Evolutionary conservation across 495 filamentous ascomycete genomes (phyloP), one percentile per base, ranked within the genome.

Genomic region (Daldinia concentrica): DNA sequence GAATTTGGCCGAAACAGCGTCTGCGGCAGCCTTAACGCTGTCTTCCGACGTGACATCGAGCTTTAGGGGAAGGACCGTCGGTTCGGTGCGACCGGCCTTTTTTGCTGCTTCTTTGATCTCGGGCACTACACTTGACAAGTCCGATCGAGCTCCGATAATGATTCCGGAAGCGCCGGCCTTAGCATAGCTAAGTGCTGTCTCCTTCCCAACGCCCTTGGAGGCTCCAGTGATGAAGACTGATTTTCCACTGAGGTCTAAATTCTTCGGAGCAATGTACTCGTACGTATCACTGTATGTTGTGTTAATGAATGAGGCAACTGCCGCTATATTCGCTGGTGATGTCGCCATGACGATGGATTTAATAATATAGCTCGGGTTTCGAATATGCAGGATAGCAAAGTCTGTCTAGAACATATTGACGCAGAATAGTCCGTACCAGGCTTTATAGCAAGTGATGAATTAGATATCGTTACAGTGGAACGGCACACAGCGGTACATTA

Each of bases 161-260:
- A 87, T 81, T 59, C 68, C 75, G 12, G 75, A 77, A 45, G 79
- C 80, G 9, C 83, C 82, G 9, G 80, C 81, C 61, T 63, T 62
- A 26, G 84, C 83, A 69, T 81, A 85, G n/a, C 76, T 74, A 32
- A 87, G 69, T 8, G 83, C 82, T 32, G 84, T 86, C 9, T 82
- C 79, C 9, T 75, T 83, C 37, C 87, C 87, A 36, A 90, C 85
- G 19, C 87, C 87, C 36, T 84, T 82, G 5, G 86, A 84, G 1
- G 85, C 86, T 15, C 88, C 88, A 2, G 86, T 86, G 67, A 90
- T 79, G 30, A 88, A 76, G 8, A 86, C 86, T 8, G 85, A 85
- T 74, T 82, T 87, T 29, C 85, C 85, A n/a, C 73, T 61, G 14
- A 88, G 80, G 71, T 82, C 72, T 9, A 76, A 26, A 41, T 76